Evolutionary conservation across 306 rosid genomes (phyloP).

Genomic region (Mucuna pruriens): DNA sequence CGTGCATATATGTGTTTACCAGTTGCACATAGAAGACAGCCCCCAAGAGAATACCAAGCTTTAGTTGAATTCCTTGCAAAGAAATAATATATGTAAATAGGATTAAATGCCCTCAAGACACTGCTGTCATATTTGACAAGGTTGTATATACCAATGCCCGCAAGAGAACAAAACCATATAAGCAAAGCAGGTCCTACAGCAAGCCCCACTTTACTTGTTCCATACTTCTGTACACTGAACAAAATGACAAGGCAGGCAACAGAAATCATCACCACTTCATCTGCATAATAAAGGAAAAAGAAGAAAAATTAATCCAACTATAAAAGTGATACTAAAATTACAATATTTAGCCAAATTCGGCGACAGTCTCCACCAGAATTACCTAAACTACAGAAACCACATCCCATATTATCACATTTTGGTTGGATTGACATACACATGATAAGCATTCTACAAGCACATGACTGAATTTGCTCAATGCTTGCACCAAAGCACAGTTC

Average conservation of each 20-base stretch:
- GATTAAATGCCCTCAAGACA: slow-evolving; percentile 92
- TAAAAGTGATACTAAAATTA: background rate
- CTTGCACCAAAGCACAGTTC: slow-evolving; percentile 23
- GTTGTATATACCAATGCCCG: slow-evolving; percentile 81
- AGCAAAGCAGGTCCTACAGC: slow-evolving; percentile 94
- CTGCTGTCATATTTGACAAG: slow-evolving; percentile 77
- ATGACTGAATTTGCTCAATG: slow-evolving; percentile 3
- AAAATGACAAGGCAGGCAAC: slow-evolving; percentile 83
- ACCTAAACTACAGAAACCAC: slow-evolving; percentile 5
- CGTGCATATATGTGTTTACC: slow-evolving; percentile 54
- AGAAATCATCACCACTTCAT: slow-evolving; percentile 85
- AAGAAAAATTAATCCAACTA: slow-evolving; percentile 31
- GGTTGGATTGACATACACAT: slow-evolving; percentile 20
- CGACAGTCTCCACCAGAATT: slow-evolving; percentile 14
- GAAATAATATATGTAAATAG: slow-evolving; percentile 83
- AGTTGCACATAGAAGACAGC: slow-evolving; percentile 94
- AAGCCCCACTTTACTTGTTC: slow-evolving; percentile 97
- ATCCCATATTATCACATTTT: background rate
- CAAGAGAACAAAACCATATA: slow-evolving; percentile 92
- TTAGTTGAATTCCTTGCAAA: slow-evolving; percentile 88
- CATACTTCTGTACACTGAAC: slow-evolving; percentile 94
- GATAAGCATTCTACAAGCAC: background rate
- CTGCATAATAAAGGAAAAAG: slow-evolving; percentile 61
- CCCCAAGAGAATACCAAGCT: slow-evolving; percentile 97
- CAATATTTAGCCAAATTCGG: slow-evolving; percentile 22